Base-by-base conservation (phyloP, 441 rosid species). In the Lepidium campestre region DNA sequence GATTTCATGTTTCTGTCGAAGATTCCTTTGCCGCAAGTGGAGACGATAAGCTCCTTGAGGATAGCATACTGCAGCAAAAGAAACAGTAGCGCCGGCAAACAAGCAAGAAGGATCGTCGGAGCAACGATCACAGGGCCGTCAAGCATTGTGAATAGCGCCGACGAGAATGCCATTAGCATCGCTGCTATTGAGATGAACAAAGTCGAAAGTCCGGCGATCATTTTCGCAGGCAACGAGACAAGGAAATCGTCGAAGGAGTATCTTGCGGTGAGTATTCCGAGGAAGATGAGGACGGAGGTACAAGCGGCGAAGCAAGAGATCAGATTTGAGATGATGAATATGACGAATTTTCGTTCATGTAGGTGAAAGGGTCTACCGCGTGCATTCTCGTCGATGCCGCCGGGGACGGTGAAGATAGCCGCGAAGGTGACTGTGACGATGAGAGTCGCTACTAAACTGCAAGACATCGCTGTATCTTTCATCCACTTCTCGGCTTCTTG, bases 21-120 rank as follows among this genome's bases (percentile, higher is more conserved):
- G 66, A 86, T 81, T 32, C 92, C 87, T 58, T 82, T 86, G 18
- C 88, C 86, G 27, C 77, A 84, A 8, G 86, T 86, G 2, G 87
- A 83, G 1, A 39, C 40, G 64, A 83, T 80, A 53, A 86, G 77
- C 77, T 85, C 90, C 18, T 82, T 58, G 8, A 87, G 89, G 1
- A 87, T 78, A 66, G 91, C 92, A 70, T 86, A 87, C 62, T 87
- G 92, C 48, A 82, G 48, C n/a, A 87, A 55, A 34, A 88, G 90
- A 60, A 86, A 90, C 13, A 87, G 62, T 18, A 64, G 0, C 62
- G 65, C 79, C 39, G 79, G 79, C 0, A 35, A 59, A 71, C 73
- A 65, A 41, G 79, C 79, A 0, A 71, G 41, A 19, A 75, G 65
- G 6, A 60, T 53, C 36, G 71, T 62, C 54, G 76, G 72, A 46